Evolutionary conservation across 2,329 filamentous ascomycete genomes (phyloP), one percentile per base, ranked within the genome.

Genomic region (Lecanicillium sp.): DNA sequence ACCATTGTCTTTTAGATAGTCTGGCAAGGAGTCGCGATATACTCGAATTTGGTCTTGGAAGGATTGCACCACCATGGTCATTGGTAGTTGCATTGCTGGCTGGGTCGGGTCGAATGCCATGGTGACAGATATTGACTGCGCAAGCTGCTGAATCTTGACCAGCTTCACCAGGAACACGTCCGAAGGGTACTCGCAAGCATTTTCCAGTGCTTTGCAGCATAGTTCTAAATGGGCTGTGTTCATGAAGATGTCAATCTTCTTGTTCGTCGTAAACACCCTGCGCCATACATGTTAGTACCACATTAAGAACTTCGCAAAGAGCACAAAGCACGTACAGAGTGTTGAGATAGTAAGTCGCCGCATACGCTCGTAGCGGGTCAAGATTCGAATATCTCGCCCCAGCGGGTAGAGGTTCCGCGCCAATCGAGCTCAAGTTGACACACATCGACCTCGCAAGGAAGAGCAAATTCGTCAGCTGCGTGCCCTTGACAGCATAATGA

Each of bases 301-400:
- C n/a, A n/a, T n/a, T n/a, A n/a, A n/a, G n/a, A n/a, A n/a, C n/a
- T n/a, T n/a, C n/a, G n/a, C n/a, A n/a, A n/a, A 37, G 17, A 11
- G 20, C 8, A 20, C 11, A 6, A 6, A 25, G 2, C 3, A 55
- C 65, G 49, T 43, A 71, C 67, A 68, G 47, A 6, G 68, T 68
- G 20, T 69, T 67, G 4, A 73, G 46, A 39, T 73, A 73, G 42
- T 70, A 74, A 4, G 65, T 67, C 3, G 67, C 69, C 1, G 61
- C 60, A 48, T 68, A 71, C 0, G 68, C 66, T 32, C 70, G 58
- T 53, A 71, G 62, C 33, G 62, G 52, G 40, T 72, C 66, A 9
- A 71, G 45, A 16, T 53, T 54, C 1, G 48, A 45, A 30, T 54
- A 56, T 19, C 46, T 50, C 12, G 48, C 16, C 42, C 48, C 50